A percentile compares a stretch with the other conserved stretches of the same genome.
phyloP scores from a whole-genome alignment of 345 rosid genomes.

The Linum tenue region DNA sequence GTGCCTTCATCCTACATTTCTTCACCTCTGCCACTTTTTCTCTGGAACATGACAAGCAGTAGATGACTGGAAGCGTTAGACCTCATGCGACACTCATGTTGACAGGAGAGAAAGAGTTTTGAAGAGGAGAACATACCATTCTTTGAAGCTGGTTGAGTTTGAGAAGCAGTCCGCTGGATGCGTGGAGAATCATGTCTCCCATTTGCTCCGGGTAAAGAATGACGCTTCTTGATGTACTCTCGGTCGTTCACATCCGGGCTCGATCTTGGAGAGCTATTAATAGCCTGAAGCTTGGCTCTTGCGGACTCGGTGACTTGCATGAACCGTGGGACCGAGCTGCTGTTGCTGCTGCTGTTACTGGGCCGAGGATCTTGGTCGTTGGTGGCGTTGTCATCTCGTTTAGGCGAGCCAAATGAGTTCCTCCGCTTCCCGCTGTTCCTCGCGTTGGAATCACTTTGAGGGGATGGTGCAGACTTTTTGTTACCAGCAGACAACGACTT shows the following conservation, averaged over 20 bases:
- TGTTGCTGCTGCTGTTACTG: slow-evolving; percentile 45
- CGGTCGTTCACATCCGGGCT: slow-evolving; percentile 85
- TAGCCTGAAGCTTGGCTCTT: slow-evolving; percentile 68
- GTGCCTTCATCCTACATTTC: background rate
- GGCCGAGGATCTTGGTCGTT: slow-evolving; percentile 65
- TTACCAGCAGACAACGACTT: slow-evolving; percentile 44
- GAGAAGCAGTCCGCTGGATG: slow-evolving; percentile 56
- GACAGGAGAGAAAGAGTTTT: background rate
- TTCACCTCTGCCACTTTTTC: slow-evolving; percentile 86
- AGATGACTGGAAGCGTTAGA: background rate
- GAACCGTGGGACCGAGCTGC: slow-evolving; percentile 74
- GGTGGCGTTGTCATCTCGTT: slow-evolving; percentile 16
- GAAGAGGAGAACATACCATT: slow-evolving; percentile 34
- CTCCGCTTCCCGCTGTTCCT: slow-evolving; percentile 55
- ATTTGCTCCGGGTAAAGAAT: slow-evolving; percentile 73
- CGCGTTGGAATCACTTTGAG: slow-evolving; percentile 50
- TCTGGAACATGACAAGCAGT: slow-evolving; percentile 37
- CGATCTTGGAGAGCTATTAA: slow-evolving; percentile 70
- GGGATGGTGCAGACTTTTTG: slow-evolving; percentile 44
- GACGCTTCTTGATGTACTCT: slow-evolving; percentile 76
- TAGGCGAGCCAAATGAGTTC: slow-evolving; percentile 56
- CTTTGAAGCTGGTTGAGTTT: slow-evolving; percentile 52
- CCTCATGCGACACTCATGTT: background rate
- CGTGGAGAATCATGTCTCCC: slow-evolving; percentile 86
- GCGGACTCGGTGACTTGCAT: slow-evolving; percentile 97